Conservation (phyloP, 78 protist species). For the Pigoraptor vietnamica region DNA sequence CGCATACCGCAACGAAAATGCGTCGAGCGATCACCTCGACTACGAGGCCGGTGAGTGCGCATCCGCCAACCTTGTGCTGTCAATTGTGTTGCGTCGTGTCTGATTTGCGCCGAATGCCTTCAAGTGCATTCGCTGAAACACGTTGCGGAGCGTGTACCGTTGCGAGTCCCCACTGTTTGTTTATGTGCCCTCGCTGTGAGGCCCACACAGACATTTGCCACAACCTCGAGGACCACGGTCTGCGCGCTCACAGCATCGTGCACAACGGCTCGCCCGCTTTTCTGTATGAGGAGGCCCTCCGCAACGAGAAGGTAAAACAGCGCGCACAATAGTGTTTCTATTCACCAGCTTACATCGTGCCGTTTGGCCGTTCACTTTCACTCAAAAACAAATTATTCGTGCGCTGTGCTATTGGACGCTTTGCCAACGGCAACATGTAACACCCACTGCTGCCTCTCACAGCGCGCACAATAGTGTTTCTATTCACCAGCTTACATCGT, state of each 20-base stretch:
- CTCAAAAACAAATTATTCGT: not conserved
- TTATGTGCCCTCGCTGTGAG: not conserved
- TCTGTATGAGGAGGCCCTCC: slow-evolving; percentile 76
- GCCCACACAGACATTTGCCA: not conserved
- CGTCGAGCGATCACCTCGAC: not conserved
- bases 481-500: not conserved
- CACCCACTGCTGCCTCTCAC: not conserved
- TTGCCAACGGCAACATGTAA: not conserved
- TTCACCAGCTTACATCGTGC: not conserved
- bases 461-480: not conserved
- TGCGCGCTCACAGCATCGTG: not conserved
- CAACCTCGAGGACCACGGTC: not conserved
- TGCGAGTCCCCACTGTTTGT: not conserved
- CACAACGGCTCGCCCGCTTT: slow-evolving; percentile 60
- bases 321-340: not conserved
- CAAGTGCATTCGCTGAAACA: too few species aligned
- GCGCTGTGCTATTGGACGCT: not conserved
- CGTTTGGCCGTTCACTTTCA: not conserved
- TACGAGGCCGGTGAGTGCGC: not conserved
- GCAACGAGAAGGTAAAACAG: slow-evolving; percentile 39
- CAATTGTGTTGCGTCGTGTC: not conserved
- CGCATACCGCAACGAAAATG: not conserved
- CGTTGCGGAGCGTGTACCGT: too few species aligned
- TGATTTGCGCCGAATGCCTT: not conserved
- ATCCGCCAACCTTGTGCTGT: not conserved